A percentile compares a stretch with the other conserved stretches of the same genome.
Conservation (phyloP, 495 filamentous ascomycete genomes). For the Penicillium salamii region DNA sequence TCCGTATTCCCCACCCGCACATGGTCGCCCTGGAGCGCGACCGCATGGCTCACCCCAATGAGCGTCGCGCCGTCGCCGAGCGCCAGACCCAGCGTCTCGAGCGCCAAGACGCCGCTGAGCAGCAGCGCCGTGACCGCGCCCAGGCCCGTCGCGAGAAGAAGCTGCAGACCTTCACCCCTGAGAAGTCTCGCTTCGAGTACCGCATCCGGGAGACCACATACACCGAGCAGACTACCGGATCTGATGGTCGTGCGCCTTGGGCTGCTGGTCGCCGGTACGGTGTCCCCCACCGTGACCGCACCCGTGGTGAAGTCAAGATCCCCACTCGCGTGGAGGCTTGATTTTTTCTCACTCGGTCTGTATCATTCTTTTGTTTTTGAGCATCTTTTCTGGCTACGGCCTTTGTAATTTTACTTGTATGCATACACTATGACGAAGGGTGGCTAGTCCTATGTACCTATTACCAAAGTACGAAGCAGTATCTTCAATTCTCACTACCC, state of each 20-base stretch:
- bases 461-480: conserved; percentile 17
- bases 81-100: conserved; percentile 44
- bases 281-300: conserved; percentile 65
- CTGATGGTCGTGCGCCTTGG: conserved; percentile 53
- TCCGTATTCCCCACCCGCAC: conserved; percentile 85
- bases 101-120: conserved; percentile 35
- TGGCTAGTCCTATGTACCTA: conserved; percentile 28
- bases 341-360: conserved; percentile 4
- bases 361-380: conserved; percentile 4
- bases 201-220: conserved; percentile 63
- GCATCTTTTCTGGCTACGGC: conserved; percentile 1
- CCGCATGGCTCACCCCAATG: conserved; percentile 23
- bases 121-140: conserved; percentile 34
- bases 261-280: conserved; percentile 68
- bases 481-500: conserved; percentile 12
- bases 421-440: conserved; percentile 23
- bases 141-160: conserved; percentile 39
- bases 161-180: conserved; percentile 40
- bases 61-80: conserved; percentile 31
- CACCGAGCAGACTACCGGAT: conserved; percentile 56
- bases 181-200: conserved; percentile 73
- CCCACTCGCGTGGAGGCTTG: conserved; percentile 58
- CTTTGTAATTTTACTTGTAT: conserved; percentile 23
- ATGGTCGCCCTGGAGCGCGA: conserved; percentile 60
- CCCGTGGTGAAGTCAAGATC: conserved; percentile 72